Base-by-base conservation (phyloP, 352 stramenopile species). In the Phytophthora pini region DNA sequence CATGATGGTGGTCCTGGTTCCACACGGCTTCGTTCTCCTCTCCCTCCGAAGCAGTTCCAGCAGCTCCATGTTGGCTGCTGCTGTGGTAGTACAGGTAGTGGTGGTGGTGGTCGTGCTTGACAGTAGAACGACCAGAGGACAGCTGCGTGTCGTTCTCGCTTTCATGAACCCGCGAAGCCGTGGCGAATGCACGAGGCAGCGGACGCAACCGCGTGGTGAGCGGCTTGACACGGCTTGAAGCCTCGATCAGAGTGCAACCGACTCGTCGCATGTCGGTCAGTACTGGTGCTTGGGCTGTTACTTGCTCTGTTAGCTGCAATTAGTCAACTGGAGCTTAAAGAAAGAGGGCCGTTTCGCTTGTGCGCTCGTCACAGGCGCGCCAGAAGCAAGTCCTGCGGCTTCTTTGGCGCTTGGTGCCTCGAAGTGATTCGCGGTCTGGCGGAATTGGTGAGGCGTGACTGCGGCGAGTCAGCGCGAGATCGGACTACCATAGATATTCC, bases 61-160 rank as follows among this genome's bases (percentile, higher is more conserved):
- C 36, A 31, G 36, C 39, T 9, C 56, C 61, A 32, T 64, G 49
- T 1, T 76, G 56, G 36, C 54, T 73, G 46, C 63, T 76, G 55
- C 63, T 70, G 54, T 70, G 57, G 51, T 73, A 70, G 44, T 70
- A 70, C 17, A 71, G 39, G 32, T 48, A 46, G 43, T 65, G 67
- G 15, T 56, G 17, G 39, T 57, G 36, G 59, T 40, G 41, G 43
- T 51, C 22, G 36, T 61, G 29, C 36, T 64, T 73, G 22, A 29
- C 11, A 5, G 11, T 9, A 10, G 17, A 12, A 32, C 43, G 45
- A 13, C 38, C 31, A 11, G 47, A 52, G 3, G 55, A 32, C 46
- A 60, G 13, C 32, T 61, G 61, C 43, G 54, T 50, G 36, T 66
- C 54, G 44, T 50, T 60, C 32, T 74, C 66, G n/a, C 20, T 59